These are phyloP conservation scores for Aquilaria yunnanensis DNA, from an alignment of 345 rosid genomes.

Conservation along the genomic window DNA sequence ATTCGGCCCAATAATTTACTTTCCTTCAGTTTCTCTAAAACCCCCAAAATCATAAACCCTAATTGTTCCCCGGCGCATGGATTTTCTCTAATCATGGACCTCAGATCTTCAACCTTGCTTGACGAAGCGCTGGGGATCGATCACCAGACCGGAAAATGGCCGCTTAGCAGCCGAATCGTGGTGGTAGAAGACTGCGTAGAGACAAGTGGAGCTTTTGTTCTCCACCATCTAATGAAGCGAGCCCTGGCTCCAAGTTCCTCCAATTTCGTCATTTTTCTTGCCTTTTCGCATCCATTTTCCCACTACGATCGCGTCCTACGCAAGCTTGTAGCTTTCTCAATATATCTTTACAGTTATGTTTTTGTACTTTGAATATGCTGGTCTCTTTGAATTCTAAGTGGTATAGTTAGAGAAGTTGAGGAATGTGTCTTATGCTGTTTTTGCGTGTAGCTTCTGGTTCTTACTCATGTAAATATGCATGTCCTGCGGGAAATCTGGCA, in stretches of 20 bases:
- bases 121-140: conserved; percentile 68
- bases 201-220: conserved; percentile 69
- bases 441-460: no score
- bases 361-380: not conserved
- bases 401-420: no score
- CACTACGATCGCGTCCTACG: conserved; percentile 85
- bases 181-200: conserved; percentile 76
- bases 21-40: no score
- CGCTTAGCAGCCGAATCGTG: conserved; percentile 46
- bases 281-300: conserved; percentile 76
- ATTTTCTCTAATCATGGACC: conserved; percentile 25
- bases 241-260: conserved; percentile 43
- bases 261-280: conserved; percentile 51
- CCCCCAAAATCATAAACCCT: conserved; percentile 6
- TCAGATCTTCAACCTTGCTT: conserved; percentile 39
- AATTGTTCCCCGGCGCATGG: not conserved
- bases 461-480: no score
- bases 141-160: conserved; percentile 28
- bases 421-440: no score
- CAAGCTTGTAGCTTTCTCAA: conserved; percentile 42
- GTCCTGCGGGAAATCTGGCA: no score
- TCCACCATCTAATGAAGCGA: conserved; percentile 82
- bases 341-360: not conserved
- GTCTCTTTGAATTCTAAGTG: not conserved
- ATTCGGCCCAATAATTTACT: no score